phyloP scores from a whole-genome alignment of 768 basidiomycete genomes.

The Termitomyces sp. region DNA sequence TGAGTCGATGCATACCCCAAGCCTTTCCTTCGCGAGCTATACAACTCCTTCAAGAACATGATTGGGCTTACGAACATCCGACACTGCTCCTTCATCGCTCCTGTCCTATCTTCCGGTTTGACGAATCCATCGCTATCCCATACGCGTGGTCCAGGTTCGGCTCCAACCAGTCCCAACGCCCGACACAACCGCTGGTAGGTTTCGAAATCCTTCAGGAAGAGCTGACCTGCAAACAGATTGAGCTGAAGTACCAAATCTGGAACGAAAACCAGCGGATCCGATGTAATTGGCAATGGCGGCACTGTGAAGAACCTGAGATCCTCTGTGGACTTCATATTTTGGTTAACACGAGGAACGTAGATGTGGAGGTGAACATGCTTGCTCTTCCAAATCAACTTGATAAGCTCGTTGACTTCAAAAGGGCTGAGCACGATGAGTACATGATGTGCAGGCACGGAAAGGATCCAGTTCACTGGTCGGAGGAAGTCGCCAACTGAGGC shows the following conservation, averaged over 20 bases:
- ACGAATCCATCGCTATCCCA: slow-evolving; percentile 27
- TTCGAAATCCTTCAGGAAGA: slow-evolving; percentile 28
- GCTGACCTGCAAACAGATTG: slow-evolving; percentile 39
- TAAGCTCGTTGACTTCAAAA: slow-evolving; percentile 30
- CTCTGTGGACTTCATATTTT: slow-evolving; percentile 30
- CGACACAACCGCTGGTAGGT: slow-evolving; percentile 29
- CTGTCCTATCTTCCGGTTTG: slow-evolving; percentile 13
- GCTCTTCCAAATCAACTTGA: slow-evolving; percentile 27
- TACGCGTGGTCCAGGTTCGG: slow-evolving; percentile 7
- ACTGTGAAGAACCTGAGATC: slow-evolving; percentile 23
- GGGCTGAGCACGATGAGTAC: slow-evolving; percentile 33
- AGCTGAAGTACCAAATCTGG: slow-evolving; percentile 24
- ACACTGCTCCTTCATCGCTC: slow-evolving; percentile 9
- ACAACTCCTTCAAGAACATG: slow-evolving; percentile 23
- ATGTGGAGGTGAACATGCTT: slow-evolving; percentile 31
- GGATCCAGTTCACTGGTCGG: slow-evolving; percentile 38
- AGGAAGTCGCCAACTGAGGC: slow-evolving; percentile 23
- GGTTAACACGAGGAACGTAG: slow-evolving; percentile 32
- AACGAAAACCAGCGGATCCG: slow-evolving; percentile 9
- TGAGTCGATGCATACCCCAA: slow-evolving; percentile 30
- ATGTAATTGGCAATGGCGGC: slow-evolving; percentile 18
- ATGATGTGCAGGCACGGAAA: slow-evolving; percentile 16
- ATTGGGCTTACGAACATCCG: slow-evolving; percentile 33
- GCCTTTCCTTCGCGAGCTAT: slow-evolving; percentile 32
- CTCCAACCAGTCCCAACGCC: slow-evolving; percentile 27